phyloP scores from a whole-genome alignment of 305 asterid genomes.

The Solanum hybrid region DNA sequence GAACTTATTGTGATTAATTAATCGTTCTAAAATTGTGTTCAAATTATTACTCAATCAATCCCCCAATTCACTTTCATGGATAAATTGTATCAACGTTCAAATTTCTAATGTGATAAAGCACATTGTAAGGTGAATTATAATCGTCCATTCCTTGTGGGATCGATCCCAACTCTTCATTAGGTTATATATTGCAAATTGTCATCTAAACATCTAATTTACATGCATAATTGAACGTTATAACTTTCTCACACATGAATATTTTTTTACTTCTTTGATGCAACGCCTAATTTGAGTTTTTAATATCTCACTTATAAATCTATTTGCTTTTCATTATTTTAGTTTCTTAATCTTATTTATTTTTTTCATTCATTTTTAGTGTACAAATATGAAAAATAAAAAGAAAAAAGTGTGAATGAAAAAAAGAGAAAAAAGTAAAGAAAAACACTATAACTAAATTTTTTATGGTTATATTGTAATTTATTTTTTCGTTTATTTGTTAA shows the following conservation, averaged over 20 bases:
- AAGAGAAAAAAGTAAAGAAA: background rate
- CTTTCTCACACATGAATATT: background rate
- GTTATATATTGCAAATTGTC: background rate
- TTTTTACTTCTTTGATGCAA: background rate
- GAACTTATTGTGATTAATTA: background rate
- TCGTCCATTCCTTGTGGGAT: background rate
- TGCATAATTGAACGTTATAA: background rate
- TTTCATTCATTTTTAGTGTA: background rate
- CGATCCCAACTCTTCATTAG: background rate
- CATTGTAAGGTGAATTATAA: background rate
- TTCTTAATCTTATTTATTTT: no score
- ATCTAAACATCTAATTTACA: no score
- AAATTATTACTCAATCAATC: background rate
- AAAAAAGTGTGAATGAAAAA: background rate
- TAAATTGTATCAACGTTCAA: background rate
- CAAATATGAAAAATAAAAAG: background rate
- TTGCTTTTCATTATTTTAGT: background rate
- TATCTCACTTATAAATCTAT: background rate
- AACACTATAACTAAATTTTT: background rate
- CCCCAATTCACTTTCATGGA: background rate
- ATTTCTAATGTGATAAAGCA: background rate
- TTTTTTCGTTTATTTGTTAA: no score
- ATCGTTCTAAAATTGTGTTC: background rate
- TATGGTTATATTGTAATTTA: background rate
- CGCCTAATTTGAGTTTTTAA: background rate